phyloP scores from a whole-genome alignment of 192 early-diverging fungal genomes.

The Phlyctochytrium arcticum region DNA sequence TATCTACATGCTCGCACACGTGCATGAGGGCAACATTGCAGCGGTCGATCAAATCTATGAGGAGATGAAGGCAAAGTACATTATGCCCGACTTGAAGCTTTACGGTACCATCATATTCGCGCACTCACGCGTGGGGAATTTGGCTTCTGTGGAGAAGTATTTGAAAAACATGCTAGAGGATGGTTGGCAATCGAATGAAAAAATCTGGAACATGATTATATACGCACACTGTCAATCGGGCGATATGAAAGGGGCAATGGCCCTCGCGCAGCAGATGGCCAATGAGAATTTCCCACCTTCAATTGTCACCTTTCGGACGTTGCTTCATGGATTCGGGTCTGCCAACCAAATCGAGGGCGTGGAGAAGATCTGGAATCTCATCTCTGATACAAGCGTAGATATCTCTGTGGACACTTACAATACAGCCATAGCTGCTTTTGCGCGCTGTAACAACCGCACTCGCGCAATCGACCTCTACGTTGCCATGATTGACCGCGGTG shows the following conservation, averaged over 20 bases:
- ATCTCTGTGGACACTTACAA: slow-evolving; percentile 27
- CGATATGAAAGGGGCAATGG: slow-evolving; percentile 19
- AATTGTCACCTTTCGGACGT: slow-evolving; percentile 19
- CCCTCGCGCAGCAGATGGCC: slow-evolving; percentile 15
- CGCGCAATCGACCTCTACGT: slow-evolving; percentile 7
- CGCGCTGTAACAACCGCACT: slow-evolving; percentile 1
- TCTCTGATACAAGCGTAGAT: not conserved
- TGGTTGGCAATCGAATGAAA: not conserved
- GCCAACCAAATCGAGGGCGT: slow-evolving; percentile 16
- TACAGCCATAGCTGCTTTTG: slow-evolving; percentile 21
- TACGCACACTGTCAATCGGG: slow-evolving; percentile 21
- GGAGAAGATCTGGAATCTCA: not conserved
- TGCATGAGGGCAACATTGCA: not conserved
- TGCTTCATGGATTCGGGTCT: slow-evolving; percentile 29
- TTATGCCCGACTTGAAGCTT: slow-evolving; percentile 15
- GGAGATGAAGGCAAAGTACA: not conserved
- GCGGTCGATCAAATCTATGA: slow-evolving; percentile 18
- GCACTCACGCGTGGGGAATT: not conserved
- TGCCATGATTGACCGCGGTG: slow-evolving; percentile 6
- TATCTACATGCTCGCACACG: not conserved
- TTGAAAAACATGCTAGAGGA: slow-evolving; percentile 11
- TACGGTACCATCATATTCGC: slow-evolving; percentile 17
- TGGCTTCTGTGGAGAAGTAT: not conserved
- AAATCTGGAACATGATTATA: slow-evolving; percentile 22
- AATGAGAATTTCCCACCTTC: not conserved